phyloP scores from a whole-genome alignment of 495 filamentous ascomycete genomes.

The Haplographium delicatum region DNA sequence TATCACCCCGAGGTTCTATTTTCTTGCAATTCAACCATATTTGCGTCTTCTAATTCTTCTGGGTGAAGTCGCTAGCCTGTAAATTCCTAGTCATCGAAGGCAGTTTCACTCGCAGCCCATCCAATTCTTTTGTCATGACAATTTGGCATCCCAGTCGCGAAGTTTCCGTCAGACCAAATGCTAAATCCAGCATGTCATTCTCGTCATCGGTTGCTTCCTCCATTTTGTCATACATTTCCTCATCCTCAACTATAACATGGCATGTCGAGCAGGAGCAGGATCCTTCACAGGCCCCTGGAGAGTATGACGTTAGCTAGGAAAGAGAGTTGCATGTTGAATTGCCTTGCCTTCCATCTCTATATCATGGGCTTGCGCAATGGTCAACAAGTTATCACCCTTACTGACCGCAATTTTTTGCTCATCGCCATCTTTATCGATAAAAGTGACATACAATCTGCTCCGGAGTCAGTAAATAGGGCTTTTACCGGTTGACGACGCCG shows the following conservation, averaged over 20 bases:
- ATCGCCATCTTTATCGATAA: constrained; percentile 87
- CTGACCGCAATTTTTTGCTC: constrained; percentile 71
- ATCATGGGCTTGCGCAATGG: constrained; percentile 91
- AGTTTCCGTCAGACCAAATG: constrained; percentile 94
- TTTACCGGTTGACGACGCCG: neutral
- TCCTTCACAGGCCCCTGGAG: constrained; percentile 80
- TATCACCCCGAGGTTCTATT: no score
- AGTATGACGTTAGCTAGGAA: neutral
- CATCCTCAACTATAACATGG: constrained; percentile 86
- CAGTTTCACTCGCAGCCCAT: constrained; percentile 77
- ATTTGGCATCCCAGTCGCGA: constrained; percentile 95
- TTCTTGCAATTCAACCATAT: neutral
- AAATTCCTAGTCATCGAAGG: constrained; percentile 94
- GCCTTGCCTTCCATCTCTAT: constrained; percentile 87
- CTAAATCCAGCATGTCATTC: constrained; percentile 98
- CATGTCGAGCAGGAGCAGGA: constrained; percentile 97
- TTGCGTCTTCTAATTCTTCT: constrained; percentile 27
- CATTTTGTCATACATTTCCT: constrained; percentile 85
- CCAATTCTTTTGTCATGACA: constrained; percentile 80
- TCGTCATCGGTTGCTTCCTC: constrained; percentile 93
- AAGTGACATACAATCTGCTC: constrained; percentile 76
- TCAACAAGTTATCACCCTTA: constrained; percentile 84
- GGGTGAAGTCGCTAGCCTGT: constrained; percentile 86
- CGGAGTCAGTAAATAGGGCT: constrained; percentile 7
- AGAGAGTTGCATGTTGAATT: neutral